Evolutionary conservation across 768 basidiomycete genomes (phyloP).

Genomic region (Collybiopsis confluens): DNA sequence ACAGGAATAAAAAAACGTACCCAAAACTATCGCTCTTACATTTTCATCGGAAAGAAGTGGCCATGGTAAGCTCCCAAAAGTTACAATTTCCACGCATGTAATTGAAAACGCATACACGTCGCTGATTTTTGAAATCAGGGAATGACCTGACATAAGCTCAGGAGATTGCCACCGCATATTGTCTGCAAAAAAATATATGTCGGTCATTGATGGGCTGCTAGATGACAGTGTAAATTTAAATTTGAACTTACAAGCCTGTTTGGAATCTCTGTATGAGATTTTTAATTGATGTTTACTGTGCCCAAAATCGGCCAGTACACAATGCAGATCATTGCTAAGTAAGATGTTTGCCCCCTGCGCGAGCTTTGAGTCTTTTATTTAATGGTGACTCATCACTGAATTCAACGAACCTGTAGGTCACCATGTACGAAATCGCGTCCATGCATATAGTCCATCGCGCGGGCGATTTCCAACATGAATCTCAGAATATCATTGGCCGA

Average conservation of each 20-base stretch:
- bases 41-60: constrained; percentile 20
- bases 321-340: constrained; percentile 38
- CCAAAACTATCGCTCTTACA: constrained; percentile 24
- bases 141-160: constrained; percentile 27
- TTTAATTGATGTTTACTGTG: constrained; percentile 48
- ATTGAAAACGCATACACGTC: constrained; percentile 47
- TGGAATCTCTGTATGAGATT: constrained; percentile 32
- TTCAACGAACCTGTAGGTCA: constrained; percentile 36
- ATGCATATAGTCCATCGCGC: constrained; percentile 54
- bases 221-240: no score
- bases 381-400: no score
- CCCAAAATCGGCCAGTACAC: constrained; percentile 53
- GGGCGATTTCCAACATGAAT: constrained; percentile 43
- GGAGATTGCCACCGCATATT: constrained; percentile 44
- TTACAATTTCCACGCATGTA: constrained; percentile 35
- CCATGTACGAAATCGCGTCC: constrained; percentile 39
- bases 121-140: constrained; percentile 23
- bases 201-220: no score
- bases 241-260: constrained; percentile 19
- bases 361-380: no score
- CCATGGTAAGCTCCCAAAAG: constrained; percentile 36
- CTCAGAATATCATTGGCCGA: constrained; percentile 25
- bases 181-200: constrained; percentile 16
- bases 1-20: no score
- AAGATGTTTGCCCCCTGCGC: constrained; percentile 49